phyloP scores from a whole-genome alignment of 352 stramenopile species.

The Phytopythium delawarense region DNA sequence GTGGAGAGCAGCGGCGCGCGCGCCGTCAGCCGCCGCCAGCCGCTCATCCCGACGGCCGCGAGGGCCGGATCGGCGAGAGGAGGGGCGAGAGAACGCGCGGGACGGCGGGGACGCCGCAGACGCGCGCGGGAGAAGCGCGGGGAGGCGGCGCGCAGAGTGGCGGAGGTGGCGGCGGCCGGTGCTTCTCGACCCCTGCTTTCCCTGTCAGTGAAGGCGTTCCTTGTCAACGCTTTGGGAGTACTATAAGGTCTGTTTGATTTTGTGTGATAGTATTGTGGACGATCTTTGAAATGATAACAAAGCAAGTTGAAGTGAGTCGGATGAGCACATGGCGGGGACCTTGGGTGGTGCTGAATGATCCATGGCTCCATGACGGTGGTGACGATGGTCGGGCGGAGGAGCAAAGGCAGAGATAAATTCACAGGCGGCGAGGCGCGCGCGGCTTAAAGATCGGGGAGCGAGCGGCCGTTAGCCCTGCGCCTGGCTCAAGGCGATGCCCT shows the following conservation, averaged over 20 bases:
- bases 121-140: background rate
- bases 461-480: constrained; percentile 20
- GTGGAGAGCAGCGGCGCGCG: background rate
- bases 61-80: background rate
- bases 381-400: background rate
- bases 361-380: no score
- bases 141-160: background rate
- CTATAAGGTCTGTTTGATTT: background rate
- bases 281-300: no score
- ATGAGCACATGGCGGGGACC: no score
- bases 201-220: background rate
- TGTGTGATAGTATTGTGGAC: background rate
- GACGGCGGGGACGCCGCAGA: background rate
- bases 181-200: constrained; percentile 2
- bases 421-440: background rate
- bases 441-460: background rate
- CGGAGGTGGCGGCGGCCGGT: background rate
- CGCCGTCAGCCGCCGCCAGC: background rate
- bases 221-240: background rate
- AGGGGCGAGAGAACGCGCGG: background rate
- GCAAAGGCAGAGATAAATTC: constrained; percentile 3
- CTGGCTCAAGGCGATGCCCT: constrained; percentile 50
- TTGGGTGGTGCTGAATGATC: no score
- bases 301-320: no score
- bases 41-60: background rate